Conservation (phyloP, 371 early-diverging fungal genomes). For the Choanephora cucurbitarum region DNA sequence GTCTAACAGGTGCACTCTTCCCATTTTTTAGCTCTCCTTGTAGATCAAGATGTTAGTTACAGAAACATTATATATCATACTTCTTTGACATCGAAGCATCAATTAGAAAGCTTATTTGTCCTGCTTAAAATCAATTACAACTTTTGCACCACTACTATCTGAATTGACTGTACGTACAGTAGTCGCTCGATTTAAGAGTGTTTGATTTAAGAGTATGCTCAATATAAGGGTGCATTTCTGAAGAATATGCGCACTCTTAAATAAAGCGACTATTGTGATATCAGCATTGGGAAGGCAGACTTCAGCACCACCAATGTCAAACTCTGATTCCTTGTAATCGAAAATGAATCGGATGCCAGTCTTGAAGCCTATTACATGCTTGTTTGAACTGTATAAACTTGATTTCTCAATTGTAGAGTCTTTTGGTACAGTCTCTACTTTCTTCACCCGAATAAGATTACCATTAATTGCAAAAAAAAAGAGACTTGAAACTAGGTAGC, state of each 20-base stretch:
- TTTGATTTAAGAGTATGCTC: too few species aligned
- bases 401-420: conserved; percentile 1
- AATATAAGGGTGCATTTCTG: too few species aligned
- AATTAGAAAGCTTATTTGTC: not conserved
- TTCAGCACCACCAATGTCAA: conserved; percentile 12
- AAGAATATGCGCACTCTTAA: too few species aligned
- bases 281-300: conserved; percentile 8
- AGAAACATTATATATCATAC: too few species aligned
- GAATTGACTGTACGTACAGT: too few species aligned
- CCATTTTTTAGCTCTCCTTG: too few species aligned
- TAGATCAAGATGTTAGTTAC: too few species aligned
- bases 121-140: too few species aligned
- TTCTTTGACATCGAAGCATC: not conserved
- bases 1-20: too few species aligned
- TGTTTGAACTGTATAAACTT: not conserved
- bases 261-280: too few species aligned
- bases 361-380: conserved; percentile 3
- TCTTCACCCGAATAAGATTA: conserved; percentile 2
- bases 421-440: not conserved
- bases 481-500: conserved; percentile 4
- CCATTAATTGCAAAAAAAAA: conserved; percentile 8
- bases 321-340: conserved; percentile 4
- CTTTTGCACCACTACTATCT: too few species aligned
- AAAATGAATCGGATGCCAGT: conserved; percentile 6
- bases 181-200: too few species aligned